These are phyloP conservation scores for Crepidotus variabilis DNA, from an alignment of 768 basidiomycete species.

Conservation along the genomic window DNA sequence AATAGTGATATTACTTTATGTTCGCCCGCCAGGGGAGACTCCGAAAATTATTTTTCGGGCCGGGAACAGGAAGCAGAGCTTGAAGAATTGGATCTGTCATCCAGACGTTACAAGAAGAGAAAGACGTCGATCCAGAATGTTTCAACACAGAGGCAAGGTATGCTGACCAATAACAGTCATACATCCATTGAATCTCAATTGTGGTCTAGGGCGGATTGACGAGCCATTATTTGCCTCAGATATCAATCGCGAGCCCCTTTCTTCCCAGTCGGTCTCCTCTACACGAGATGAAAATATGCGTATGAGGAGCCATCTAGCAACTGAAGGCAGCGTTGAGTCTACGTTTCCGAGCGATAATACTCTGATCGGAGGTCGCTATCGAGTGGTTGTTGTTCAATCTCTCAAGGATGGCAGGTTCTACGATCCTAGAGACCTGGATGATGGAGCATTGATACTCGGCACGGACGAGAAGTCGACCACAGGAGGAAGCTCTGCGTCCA, in stretches of 20 bases:
- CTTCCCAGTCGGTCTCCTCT: not conserved
- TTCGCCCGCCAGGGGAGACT: not conserved
- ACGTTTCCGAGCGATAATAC: not conserved
- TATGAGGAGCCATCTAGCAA: not conserved
- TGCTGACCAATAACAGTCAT: not conserved
- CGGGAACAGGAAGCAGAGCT: not conserved
- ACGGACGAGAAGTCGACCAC: not conserved
- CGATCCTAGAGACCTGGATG: not conserved
- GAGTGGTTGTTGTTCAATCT: not conserved
- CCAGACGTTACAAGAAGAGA: not conserved
- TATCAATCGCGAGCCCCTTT: too few relatives aligned
- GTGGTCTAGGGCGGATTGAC: too few relatives aligned
- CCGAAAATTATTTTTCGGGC: not conserved
- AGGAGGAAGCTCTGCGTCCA: too few relatives aligned
- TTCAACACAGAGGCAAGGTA: not conserved
- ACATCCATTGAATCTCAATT: too few relatives aligned
- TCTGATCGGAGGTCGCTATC: not conserved
- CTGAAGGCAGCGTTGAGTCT: not conserved
- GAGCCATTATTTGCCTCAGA: too few relatives aligned
- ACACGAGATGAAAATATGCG: not conserved
- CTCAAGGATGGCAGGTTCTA: not conserved
- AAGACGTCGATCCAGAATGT: not conserved
- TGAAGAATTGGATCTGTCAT: not conserved
- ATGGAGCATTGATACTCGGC: not conserved
- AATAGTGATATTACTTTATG: not conserved